Percentiles rank a stretch among this genome's conserved stretches.
These are phyloP conservation scores for Pseudogymnoascus sp. DNA, from an alignment of 2,329 filamentous ascomycete species.

Conservation along the genomic window DNA sequence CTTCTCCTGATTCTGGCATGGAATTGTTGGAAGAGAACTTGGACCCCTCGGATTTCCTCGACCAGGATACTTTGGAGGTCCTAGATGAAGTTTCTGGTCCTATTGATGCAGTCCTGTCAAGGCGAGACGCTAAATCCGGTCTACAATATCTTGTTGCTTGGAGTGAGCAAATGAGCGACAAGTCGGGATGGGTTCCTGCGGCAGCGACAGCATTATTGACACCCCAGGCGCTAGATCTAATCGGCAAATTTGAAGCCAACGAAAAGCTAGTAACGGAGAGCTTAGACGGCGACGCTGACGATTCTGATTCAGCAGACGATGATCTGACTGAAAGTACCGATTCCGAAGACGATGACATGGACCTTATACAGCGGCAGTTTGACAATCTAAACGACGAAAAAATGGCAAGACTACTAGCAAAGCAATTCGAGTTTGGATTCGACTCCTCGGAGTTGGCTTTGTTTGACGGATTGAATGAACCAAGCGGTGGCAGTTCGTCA, in stretches of 20 bases:
- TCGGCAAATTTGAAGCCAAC: slow-evolving; percentile 29
- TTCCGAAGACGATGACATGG: slow-evolving; percentile 33
- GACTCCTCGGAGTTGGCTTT: slow-evolving; percentile 49
- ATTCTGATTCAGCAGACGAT: slow-evolving; percentile 19
- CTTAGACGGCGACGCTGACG: slow-evolving; percentile 17
- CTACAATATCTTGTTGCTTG: slow-evolving; percentile 44
- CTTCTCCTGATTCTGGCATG: neutral
- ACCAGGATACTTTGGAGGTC: slow-evolving; percentile 35
- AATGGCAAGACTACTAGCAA: slow-evolving; percentile 50
- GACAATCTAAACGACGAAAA: slow-evolving; percentile 51
- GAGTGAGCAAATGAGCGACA: slow-evolving; percentile 33
- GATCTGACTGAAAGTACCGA: slow-evolving; percentile 31
- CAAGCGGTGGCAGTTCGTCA: slow-evolving; percentile 14
- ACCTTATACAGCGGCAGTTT: slow-evolving; percentile 26
- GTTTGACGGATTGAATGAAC: slow-evolving; percentile 37
- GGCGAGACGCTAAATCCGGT: slow-evolving; percentile 35
- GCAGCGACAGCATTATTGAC: slow-evolving; percentile 26
- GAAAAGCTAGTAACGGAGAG: slow-evolving; percentile 25
- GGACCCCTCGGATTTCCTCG: slow-evolving; percentile 12
- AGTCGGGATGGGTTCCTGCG: slow-evolving; percentile 40
- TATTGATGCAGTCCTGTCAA: slow-evolving; percentile 33
- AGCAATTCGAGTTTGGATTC: slow-evolving; percentile 55
- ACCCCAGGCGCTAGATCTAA: slow-evolving; percentile 23
- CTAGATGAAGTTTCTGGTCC: slow-evolving; percentile 31
- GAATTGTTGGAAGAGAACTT: neutral